Conservation (phyloP, 805 yeast species). For the Kockiozyma suomiensis region DNA sequence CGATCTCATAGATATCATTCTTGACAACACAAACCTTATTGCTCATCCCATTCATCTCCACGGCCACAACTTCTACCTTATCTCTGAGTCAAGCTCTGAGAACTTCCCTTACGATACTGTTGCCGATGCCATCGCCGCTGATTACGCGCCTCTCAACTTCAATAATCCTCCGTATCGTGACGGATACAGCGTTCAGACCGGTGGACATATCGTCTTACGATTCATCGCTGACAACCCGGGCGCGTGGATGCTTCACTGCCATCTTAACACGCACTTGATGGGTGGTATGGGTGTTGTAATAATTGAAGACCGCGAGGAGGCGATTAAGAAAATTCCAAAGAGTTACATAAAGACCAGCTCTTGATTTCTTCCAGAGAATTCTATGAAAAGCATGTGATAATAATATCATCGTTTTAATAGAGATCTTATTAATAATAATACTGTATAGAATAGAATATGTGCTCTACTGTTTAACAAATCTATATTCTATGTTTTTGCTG, state of each 20-base stretch:
- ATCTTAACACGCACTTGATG: slow-evolving; percentile 32
- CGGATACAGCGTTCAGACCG: not conserved
- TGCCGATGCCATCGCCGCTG: slow-evolving; percentile 48
- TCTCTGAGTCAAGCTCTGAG: slow-evolving; percentile 50
- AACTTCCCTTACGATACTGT: slow-evolving; percentile 40
- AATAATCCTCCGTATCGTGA: slow-evolving; percentile 4
- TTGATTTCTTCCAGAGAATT: too few relatives aligned
- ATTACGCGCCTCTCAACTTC: not conserved
- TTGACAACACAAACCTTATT: slow-evolving; percentile 78
- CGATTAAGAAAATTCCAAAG: not conserved
- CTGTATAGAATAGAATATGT: too few relatives aligned
- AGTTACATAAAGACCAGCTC: too few relatives aligned
- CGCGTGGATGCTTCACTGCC: slow-evolving; percentile 89
- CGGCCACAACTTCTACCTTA: slow-evolving; percentile 68
- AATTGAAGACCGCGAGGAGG: slow-evolving; percentile 9
- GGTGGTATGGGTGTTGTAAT: slow-evolving; percentile 8
- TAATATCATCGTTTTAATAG: too few relatives aligned
- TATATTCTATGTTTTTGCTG: too few relatives aligned
- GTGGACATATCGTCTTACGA: slow-evolving; percentile 43
- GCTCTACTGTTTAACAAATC: too few relatives aligned
- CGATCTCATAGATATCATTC: slow-evolving; percentile 66
- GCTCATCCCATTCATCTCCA: slow-evolving; percentile 79
- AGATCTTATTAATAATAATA: too few relatives aligned
- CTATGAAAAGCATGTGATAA: too few relatives aligned
- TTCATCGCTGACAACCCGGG: slow-evolving; percentile 87